Conservation (phyloP, 2,329 filamentous ascomycete genomes). For the Fusarium heterosporum region DNA sequence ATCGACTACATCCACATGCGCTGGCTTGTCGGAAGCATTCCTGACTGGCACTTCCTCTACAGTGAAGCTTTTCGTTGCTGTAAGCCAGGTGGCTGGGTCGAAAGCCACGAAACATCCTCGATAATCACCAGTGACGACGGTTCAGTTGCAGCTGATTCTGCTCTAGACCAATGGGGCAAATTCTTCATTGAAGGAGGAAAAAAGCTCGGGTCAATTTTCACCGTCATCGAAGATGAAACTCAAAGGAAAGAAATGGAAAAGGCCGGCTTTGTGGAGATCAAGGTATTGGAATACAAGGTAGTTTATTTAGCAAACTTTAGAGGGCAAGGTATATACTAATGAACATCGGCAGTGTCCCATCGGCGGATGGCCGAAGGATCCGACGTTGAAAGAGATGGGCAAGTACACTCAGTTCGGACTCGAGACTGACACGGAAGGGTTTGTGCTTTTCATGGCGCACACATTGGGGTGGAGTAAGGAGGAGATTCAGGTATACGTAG, state of each 20-base stretch:
- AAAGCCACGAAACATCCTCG: not conserved
- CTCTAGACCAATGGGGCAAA: not conserved
- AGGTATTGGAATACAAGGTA: not conserved
- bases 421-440: not conserved
- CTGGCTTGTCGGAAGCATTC: not conserved
- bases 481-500: not conserved
- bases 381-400: not conserved
- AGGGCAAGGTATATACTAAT: not conserved
- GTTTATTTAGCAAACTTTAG: fast-evolving
- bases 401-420: not conserved
- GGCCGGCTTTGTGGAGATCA: not conserved
- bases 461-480: not conserved
- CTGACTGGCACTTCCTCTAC: not conserved
- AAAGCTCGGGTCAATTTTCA: not conserved
- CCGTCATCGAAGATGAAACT: not conserved
- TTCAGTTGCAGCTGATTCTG: not conserved
- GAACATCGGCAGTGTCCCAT: not conserved
- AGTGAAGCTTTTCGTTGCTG: not conserved
- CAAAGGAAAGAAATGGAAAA: not conserved
- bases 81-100: not conserved
- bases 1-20: not conserved
- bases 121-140: not conserved
- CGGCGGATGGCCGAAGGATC: not conserved
- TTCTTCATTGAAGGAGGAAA: not conserved
- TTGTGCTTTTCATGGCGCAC: conserved; percentile 3